Base-by-base conservation (phyloP, 352 stramenopile species). In the Phytophthora pini region DNA sequence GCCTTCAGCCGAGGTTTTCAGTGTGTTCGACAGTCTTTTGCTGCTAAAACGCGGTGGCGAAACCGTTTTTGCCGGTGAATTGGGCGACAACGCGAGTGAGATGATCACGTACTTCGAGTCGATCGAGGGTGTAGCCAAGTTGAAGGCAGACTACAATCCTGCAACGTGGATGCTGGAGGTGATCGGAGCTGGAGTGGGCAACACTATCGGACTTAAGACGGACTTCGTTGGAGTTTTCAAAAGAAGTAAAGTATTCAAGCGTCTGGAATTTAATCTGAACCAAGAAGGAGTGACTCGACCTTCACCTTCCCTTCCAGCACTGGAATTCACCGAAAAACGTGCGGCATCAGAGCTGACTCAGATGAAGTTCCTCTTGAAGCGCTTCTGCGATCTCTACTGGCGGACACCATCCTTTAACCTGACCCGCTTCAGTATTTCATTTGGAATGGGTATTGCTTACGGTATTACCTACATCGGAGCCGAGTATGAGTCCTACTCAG, bases 401-500 rank as follows among this genome's bases (percentile, higher is more conserved):
- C 38, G 58, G 10, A 66, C 58, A 2, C 17, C 58, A 4, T 66
- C 58, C 1, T 66, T 49, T 22, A 66, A 55, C 58, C 22, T 66
- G 40, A 60, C 58, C 0, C 49, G 58, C 0, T 64, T 88, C 5
- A 56, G 77, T 13, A 65, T 93, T 6, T 88, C 68, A 26, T 24
- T 68, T 3, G 38, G 85, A 3, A 77, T 94, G 56, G 83, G 78
- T 1, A 49, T 94, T 10, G 58, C 92, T n/a, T 79, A 92, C 17
- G 79, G 75, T 13, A 59, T 87, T 9, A 70, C 91, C 5, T 94
- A 87, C 50, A 7, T 66, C 12, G 48, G 52, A 11, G 47, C 51
- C 0, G 53, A 78, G n/a, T 77, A 74, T 50, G 47, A 22, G 7
- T 72, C 72, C 6, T 80, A 71, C 49, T 24, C 29, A 1, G 68